Evolutionary conservation across 192 early-diverging fungal genomes (phyloP).

Genomic region (Haplosporangium gracile): DNA sequence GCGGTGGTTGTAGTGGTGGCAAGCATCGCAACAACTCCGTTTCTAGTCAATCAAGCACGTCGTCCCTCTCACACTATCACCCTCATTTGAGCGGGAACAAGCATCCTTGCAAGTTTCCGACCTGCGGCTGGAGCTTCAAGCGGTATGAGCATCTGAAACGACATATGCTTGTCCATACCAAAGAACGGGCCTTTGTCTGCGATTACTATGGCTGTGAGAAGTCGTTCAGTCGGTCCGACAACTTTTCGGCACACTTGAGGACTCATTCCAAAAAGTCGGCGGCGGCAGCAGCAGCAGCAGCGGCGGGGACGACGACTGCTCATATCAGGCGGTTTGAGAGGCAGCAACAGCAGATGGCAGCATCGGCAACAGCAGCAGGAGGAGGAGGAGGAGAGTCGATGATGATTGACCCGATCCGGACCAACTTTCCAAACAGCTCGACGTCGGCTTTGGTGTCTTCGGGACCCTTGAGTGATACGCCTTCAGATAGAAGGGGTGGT

Average conservation of each 20-base stretch:
- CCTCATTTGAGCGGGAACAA: conserved; percentile 25
- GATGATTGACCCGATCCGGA: conserved; percentile 35
- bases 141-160: conserved; percentile 86
- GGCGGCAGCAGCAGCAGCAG: neutral
- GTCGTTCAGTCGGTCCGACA: conserved; percentile 83
- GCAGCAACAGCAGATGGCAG: neutral
- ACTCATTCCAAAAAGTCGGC: conserved; percentile 66
- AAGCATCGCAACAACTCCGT: conserved; percentile 46
- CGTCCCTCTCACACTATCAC: conserved; percentile 1
- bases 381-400: neutral
- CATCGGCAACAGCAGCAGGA: neutral
- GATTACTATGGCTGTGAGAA: conserved; percentile 80
- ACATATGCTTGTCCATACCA: conserved; percentile 84
- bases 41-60: conserved; percentile 37
- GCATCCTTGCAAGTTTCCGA: conserved; percentile 55
- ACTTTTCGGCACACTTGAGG: conserved; percentile 80
- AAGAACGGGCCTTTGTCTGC: conserved; percentile 78
- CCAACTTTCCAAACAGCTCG: conserved; percentile 19
- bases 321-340: conserved; percentile 38
- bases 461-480: conserved; percentile 3
- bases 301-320: neutral
- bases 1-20: neutral
- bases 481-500: neutral
- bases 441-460: neutral
- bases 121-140: conserved; percentile 75